Base-by-base conservation (phyloP, 106 monocot species). In the Dioscorea alata region DNA sequence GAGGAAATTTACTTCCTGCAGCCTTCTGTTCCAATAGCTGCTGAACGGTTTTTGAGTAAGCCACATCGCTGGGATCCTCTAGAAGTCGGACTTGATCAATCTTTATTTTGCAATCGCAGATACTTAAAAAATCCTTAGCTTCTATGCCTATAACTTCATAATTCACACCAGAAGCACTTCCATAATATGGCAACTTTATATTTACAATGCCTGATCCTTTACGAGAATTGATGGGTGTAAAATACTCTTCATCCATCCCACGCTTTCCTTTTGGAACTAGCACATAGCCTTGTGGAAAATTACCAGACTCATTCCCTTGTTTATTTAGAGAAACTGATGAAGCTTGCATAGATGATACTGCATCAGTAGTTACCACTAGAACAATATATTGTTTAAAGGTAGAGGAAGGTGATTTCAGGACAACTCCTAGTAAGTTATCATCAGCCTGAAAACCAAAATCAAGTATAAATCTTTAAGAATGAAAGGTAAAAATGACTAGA, bases 11-110 rank as follows among this genome's bases (percentile, higher is more conserved):
- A 51, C 35, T 76, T 76, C 84, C 92, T 63, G 68, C 49, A 28
- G 67, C 32, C 64, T 77, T 79, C 59, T 76, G 42, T 69, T 78
- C 73, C 50, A 97, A 65, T 35, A 97, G 79, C 66, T 76, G 69
- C 65, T 92, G 97, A 71, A 97, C 78, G 59, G 97, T 87, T 87
- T 82, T 97, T 48, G 97, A 89, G 75, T 92, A 97, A 69, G 72
- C 69, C 32, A 70, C 50, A 68, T 65, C 76, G 66, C 74, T 97
- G 6, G 89, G 89, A 25, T 87, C 71, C 79, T 97, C 97, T 66
- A 97, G 89, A 74, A 97, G 89, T 31, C 80, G 76, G 31, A 90
- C 86, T 79, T 86, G 92, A 78, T 97, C 92, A 63, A 97, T 83
- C 74, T 87, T 89, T 58, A 97, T 87, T 80, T 80, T 89, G 75